Evolutionary conservation across 2,329 filamentous ascomycete genomes (phyloP).

Genomic region (Teratosphaeria gauchensis): DNA sequence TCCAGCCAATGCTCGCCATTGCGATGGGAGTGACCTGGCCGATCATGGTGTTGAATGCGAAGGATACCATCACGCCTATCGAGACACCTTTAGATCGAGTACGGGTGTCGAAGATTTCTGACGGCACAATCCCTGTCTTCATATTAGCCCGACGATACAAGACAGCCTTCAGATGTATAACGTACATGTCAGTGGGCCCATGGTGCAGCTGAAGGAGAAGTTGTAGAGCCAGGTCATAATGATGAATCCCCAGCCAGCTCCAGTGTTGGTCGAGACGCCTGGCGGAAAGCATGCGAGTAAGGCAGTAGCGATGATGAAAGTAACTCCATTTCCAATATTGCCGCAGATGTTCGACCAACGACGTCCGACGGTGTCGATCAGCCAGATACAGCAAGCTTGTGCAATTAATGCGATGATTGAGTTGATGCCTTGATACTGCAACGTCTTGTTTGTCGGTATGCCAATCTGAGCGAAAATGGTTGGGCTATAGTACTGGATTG

Average conservation of each 20-base stretch:
- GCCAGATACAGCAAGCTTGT: conserved; percentile 57
- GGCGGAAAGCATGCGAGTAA: conserved; percentile 54
- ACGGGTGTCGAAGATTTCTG: conserved; percentile 56
- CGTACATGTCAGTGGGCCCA: conserved; percentile 53
- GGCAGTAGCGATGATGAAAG: conserved; percentile 58
- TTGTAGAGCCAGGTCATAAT: conserved; percentile 72
- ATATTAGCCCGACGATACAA: background rate
- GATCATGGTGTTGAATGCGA: conserved; percentile 70
- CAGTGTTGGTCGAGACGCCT: conserved; percentile 37
- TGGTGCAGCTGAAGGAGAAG: conserved; percentile 62
- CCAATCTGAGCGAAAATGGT: conserved; percentile 6
- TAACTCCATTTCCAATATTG: conserved; percentile 61
- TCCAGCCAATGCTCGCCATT: conserved; percentile 45
- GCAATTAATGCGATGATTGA: conserved; percentile 60
- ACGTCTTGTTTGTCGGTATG: conserved; percentile 3
- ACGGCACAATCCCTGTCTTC: conserved; percentile 25
- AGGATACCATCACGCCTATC: conserved; percentile 61
- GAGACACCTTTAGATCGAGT: conserved; percentile 66
- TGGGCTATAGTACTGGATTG: conserved; percentile 61
- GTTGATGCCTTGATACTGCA: conserved; percentile 65
- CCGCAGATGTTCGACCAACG: conserved; percentile 63
- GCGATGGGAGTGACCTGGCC: conserved; percentile 57
- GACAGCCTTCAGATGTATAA: conserved; percentile 1
- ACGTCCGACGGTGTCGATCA: conserved; percentile 61
- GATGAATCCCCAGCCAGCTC: conserved; percentile 65